Conservation (phyloP, 805 yeast species). For the Lipomyces japonicus region DNA sequence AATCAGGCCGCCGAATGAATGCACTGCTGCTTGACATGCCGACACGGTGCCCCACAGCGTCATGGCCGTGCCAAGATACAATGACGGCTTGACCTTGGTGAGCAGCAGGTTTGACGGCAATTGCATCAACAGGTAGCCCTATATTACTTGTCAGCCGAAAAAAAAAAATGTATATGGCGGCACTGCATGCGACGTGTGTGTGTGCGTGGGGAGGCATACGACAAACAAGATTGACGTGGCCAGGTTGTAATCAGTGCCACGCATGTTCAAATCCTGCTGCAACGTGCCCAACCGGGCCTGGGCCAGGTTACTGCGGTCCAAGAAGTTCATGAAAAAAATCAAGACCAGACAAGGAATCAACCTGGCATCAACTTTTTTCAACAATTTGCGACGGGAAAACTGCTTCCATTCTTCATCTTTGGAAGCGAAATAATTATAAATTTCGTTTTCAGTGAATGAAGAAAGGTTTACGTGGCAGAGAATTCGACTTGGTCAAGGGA, state of each 20-base stretch:
- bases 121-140: conserved; percentile 27
- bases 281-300: conserved; percentile 47
- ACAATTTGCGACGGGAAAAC: conserved; percentile 6
- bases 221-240: conserved; percentile 44
- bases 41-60: conserved; percentile 38
- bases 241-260: conserved; percentile 43
- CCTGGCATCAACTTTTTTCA: conserved; percentile 28
- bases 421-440: too few species aligned
- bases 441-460: too few species aligned
- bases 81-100: conserved; percentile 38
- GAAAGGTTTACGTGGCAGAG: too few species aligned
- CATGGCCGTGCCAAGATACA: conserved; percentile 41
- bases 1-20: conserved; percentile 41
- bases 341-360: conserved; percentile 29
- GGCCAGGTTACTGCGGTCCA: conserved; percentile 47
- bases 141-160: too few species aligned
- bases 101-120: conserved; percentile 28
- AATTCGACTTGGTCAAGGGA: too few species aligned
- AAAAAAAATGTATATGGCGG: too few species aligned
- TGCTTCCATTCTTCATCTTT: conserved; percentile 17
- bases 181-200: too few species aligned
- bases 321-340: conserved; percentile 35
- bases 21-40: conserved; percentile 34
- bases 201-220: too few species aligned
- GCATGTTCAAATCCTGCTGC: conserved; percentile 41